phyloP scores from a whole-genome alignment of 2,329 filamentous ascomycete genomes.

The Cyanodermella asteris region DNA sequence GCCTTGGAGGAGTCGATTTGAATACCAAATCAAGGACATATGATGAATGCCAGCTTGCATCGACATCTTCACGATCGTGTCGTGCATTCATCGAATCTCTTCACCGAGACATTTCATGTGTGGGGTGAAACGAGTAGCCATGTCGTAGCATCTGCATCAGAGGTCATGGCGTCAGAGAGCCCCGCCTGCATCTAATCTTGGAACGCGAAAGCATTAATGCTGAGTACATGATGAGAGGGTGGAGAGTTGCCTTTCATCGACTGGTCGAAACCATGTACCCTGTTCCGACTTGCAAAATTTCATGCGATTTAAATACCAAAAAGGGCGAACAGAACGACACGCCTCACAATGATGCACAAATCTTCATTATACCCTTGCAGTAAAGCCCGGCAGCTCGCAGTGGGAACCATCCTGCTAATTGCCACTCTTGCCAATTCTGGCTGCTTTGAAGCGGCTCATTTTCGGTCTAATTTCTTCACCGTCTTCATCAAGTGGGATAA shows the following conservation, averaged over 20 bases:
- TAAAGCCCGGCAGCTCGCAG: not conserved
- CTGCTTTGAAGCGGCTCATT: slow-evolving; percentile 26
- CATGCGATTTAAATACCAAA: too few relatives aligned
- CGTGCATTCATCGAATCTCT: too few relatives aligned
- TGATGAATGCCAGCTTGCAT: not conserved
- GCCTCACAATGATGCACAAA: not conserved
- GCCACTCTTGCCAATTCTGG: slow-evolving; percentile 16
- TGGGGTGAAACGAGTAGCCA: slow-evolving; percentile 19
- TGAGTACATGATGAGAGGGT: slow-evolving; percentile 11
- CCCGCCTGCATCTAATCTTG: slow-evolving; percentile 10
- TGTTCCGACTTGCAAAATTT: not conserved
- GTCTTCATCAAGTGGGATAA: slow-evolving; percentile 9
- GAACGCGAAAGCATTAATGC: slow-evolving; percentile 6
- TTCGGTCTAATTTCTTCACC: slow-evolving; percentile 12
- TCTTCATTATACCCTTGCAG: slow-evolving; percentile 1
- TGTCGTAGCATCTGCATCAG: slow-evolving; percentile 5
- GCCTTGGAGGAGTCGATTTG: too few relatives aligned
- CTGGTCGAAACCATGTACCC: not conserved
- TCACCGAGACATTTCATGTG: too few relatives aligned
- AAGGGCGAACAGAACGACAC: too few relatives aligned
- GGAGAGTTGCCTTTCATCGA: not conserved
- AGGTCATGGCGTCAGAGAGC: slow-evolving; percentile 17
- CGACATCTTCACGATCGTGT: too few relatives aligned
- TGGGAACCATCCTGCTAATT: not conserved
- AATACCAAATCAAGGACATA: not conserved